Conservation (phyloP, 2,329 filamentous ascomycete species). For the Exophiala dermatitidis region DNA sequence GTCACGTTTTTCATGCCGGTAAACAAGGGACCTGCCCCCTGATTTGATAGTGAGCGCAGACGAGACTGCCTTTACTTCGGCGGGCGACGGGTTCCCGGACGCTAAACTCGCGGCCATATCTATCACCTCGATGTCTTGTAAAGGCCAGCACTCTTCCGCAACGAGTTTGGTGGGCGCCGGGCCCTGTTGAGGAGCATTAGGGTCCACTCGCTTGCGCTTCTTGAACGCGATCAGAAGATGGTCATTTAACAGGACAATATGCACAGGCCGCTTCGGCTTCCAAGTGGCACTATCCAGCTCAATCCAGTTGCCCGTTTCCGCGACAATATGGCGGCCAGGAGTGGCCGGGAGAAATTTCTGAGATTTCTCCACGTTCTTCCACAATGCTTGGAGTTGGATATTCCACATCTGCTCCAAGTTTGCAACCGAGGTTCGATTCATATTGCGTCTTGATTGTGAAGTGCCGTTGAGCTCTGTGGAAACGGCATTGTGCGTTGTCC, state of each 20-base stretch:
- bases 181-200: constrained; percentile 41
- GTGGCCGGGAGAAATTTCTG: constrained; percentile 93
- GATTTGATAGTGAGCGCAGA: constrained; percentile 89
- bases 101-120: constrained; percentile 60
- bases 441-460: constrained; percentile 41
- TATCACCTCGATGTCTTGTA: constrained; percentile 86
- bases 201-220: constrained; percentile 84
- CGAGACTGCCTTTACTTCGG: constrained; percentile 55
- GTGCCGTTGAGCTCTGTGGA: constrained; percentile 29
- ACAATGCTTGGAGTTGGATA: constrained; percentile 67
- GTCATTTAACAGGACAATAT: constrained; percentile 89
- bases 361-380: constrained; percentile 95
- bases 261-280: constrained; percentile 82
- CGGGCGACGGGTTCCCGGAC: constrained; percentile 34
- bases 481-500: constrained; percentile 41
- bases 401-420: constrained; percentile 64
- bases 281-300: constrained; percentile 96
- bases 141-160: constrained; percentile 87
- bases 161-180: constrained; percentile 64
- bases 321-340: constrained; percentile 83
- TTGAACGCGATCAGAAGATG: constrained; percentile 84
- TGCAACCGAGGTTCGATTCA: constrained; percentile 84
- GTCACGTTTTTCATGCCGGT: constrained; percentile 77
- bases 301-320: constrained; percentile 89
- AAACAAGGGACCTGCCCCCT: constrained; percentile 87